A percentile compares a stretch with the other conserved stretches of the same genome.
These are phyloP conservation scores for Nectriaceae sp. DNA, from an alignment of 2,329 filamentous ascomycete species.

Conservation along the genomic window DNA sequence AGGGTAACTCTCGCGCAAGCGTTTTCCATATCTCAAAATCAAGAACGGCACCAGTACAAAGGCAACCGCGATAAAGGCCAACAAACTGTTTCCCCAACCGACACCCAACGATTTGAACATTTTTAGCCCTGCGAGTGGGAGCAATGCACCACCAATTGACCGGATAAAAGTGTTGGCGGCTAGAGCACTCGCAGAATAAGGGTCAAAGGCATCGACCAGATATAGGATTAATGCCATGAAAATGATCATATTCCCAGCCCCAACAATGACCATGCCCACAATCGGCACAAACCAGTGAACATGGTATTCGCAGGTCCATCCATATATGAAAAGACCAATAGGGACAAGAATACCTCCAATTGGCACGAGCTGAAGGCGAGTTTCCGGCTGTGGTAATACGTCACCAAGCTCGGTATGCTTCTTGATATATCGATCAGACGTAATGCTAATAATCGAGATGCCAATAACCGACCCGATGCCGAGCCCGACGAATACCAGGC, in stretches of 20 bases:
- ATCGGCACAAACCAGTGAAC: conserved; percentile 24
- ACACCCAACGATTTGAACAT: conserved; percentile 40
- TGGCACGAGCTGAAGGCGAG: conserved; percentile 18
- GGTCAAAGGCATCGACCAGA: conserved; percentile 23
- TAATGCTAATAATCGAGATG: conserved; percentile 14
- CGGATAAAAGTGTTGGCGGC: conserved; percentile 24
- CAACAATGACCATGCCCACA: conserved; percentile 43
- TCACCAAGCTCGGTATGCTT: conserved; percentile 4
- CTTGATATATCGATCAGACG: conserved; percentile 19
- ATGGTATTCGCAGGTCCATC: conserved; percentile 20
- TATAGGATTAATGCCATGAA: conserved; percentile 50
- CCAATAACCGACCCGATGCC: conserved; percentile 23
- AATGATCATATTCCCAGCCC: conserved; percentile 39
- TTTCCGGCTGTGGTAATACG: conserved; percentile 16
- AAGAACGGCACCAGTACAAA: conserved; percentile 36
- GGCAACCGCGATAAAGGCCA: conserved; percentile 38
- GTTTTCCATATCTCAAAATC: too few relatives aligned
- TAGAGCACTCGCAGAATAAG: conserved; percentile 24
- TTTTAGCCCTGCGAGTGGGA: conserved; percentile 39
- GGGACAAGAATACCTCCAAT: conserved; percentile 17
- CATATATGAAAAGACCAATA: conserved; percentile 20
- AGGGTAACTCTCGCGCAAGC: too few relatives aligned
- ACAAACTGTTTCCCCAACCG: conserved; percentile 45
- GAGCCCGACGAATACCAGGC: conserved; percentile 21
- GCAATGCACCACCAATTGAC: conserved; percentile 37